phyloP scores from a whole-genome alignment of 805 yeast species.

The Saturnispora gosingensis region DNA sequence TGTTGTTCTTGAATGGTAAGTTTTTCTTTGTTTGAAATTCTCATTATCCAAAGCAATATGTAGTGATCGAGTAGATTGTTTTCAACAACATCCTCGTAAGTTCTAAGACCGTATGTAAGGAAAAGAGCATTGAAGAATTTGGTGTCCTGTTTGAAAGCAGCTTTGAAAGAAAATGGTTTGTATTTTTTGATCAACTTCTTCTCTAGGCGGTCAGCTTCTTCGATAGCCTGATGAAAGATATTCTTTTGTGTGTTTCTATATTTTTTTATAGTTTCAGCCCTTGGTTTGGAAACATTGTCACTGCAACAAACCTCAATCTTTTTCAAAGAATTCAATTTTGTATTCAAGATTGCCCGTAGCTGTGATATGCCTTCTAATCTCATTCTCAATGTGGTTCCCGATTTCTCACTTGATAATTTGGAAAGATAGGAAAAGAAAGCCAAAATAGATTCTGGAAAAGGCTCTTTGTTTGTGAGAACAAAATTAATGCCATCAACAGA shows the following conservation, averaged over 20 bases:
- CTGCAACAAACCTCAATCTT: slow-evolving; percentile 20
- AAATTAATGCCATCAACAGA: slow-evolving; percentile 32
- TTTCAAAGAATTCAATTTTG: slow-evolving; percentile 38
- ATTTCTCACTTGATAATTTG: slow-evolving; percentile 39
- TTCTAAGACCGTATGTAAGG: slow-evolving; percentile 46
- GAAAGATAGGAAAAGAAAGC: slow-evolving; percentile 48
- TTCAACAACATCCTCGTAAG: slow-evolving; percentile 41
- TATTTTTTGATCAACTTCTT: slow-evolving; percentile 34
- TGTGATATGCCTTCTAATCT: slow-evolving; percentile 52
- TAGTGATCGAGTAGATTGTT: slow-evolving; percentile 47
- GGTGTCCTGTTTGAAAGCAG: slow-evolving; percentile 33
- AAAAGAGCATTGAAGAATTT: slow-evolving; percentile 35
- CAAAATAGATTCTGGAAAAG: slow-evolving; percentile 35
- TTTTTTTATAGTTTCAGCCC: slow-evolving; percentile 30
- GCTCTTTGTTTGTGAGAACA: slow-evolving; percentile 18
- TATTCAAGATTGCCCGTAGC: slow-evolving; percentile 39
- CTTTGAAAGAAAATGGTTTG: slow-evolving; percentile 50
- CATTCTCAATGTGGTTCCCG: slow-evolving; percentile 40
- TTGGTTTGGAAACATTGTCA: slow-evolving; percentile 15
- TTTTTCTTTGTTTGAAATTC: slow-evolving; percentile 40
- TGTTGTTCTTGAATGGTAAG: slow-evolving; percentile 27
- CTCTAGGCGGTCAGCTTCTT: slow-evolving; percentile 37
- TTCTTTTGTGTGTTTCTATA: slow-evolving; percentile 43
- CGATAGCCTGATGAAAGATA: slow-evolving; percentile 37
- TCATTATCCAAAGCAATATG: slow-evolving; percentile 53